Conservation (phyloP, 192 early-diverging fungal species). For the Borealophlyctis nickersoniae region DNA sequence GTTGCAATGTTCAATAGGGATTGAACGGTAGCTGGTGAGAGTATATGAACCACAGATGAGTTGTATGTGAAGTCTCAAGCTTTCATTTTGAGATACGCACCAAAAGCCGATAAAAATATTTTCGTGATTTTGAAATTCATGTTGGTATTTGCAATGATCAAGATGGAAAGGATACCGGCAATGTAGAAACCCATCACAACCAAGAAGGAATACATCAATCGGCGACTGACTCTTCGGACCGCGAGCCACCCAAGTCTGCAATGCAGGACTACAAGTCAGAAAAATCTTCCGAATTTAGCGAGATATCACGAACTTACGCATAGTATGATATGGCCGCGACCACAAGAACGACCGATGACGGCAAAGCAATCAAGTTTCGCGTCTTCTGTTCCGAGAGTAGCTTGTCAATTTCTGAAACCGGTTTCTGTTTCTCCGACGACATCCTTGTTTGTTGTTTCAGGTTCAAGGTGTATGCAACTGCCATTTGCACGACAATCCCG, state of each 20-base stretch:
- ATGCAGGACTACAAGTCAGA: constrained; percentile 12
- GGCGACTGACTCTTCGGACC: constrained; percentile 19
- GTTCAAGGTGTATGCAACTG: constrained; percentile 1
- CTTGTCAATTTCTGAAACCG: not conserved
- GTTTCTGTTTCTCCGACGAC: not conserved
- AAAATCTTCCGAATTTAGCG: too few relatives aligned
- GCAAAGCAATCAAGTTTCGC: constrained; percentile 7
- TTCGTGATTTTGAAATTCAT: constrained; percentile 2
- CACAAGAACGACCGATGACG: constrained; percentile 23
- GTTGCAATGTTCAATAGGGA: constrained; percentile 24
- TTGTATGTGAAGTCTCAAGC: not conserved
- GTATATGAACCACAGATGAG: constrained; percentile 1
- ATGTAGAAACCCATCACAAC: constrained; percentile 15
- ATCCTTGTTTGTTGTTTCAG: not conserved
- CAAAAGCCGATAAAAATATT: constrained; percentile 19
- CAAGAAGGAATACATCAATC: constrained; percentile 26
- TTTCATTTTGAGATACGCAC: constrained; percentile 18
- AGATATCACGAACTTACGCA: too few relatives aligned
- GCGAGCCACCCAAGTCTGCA: constrained; percentile 26
- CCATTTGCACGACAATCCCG: constrained; percentile 20
- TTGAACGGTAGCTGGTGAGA: constrained; percentile 23
- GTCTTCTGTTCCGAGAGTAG: not conserved
- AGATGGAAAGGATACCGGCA: constrained; percentile 23
- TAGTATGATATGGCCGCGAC: constrained; percentile 12
- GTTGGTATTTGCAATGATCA: constrained; percentile 8